A percentile compares a stretch with the other conserved stretches of the same genome.
phyloP scores from a whole-genome alignment of 768 basidiomycete species.

The Macrolepiota dolichaula region DNA sequence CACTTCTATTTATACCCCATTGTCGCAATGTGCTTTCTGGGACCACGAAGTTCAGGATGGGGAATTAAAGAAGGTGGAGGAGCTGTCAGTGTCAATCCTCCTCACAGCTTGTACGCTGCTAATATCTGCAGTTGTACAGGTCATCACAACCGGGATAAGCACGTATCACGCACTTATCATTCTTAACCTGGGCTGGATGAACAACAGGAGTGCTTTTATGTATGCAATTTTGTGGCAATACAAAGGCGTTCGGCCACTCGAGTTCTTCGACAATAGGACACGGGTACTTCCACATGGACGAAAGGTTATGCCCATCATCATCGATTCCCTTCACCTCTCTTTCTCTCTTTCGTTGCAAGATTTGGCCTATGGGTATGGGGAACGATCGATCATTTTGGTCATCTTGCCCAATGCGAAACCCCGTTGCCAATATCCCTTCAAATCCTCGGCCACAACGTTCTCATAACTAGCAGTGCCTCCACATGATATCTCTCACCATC shows the following conservation, averaged over 20 bases:
- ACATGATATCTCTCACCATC: not conserved
- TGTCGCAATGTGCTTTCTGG: conserved; percentile 16
- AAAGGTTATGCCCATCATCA: not conserved
- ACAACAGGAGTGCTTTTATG: conserved; percentile 18
- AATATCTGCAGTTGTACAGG: conserved; percentile 21
- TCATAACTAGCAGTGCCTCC: not conserved
- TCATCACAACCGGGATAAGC: conserved; percentile 10
- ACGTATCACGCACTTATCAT: conserved; percentile 21
- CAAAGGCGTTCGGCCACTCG: not conserved
- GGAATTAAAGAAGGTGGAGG: conserved; percentile 17
- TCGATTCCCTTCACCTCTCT: conserved; percentile 11
- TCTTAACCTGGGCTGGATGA: conserved; percentile 25
- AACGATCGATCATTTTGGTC: not conserved
- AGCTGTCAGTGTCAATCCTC: conserved; percentile 16
- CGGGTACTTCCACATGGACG: too few relatives aligned
- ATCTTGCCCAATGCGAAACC: not conserved
- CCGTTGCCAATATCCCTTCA: not conserved
- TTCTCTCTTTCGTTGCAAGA: conserved; percentile 11
- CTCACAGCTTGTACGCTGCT: conserved; percentile 23
- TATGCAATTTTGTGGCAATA: conserved; percentile 13
- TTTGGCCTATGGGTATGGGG: conserved; percentile 15
- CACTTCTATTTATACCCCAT: conserved; percentile 23
- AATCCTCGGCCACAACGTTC: not conserved
- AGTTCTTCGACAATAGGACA: too few relatives aligned
- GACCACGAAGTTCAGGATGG: conserved; percentile 17